Evolutionary conservation across 495 filamentous ascomycete genomes (phyloP), one percentile per base, ranked within the genome.

Genomic region (Bombardia bombarda): DNA sequence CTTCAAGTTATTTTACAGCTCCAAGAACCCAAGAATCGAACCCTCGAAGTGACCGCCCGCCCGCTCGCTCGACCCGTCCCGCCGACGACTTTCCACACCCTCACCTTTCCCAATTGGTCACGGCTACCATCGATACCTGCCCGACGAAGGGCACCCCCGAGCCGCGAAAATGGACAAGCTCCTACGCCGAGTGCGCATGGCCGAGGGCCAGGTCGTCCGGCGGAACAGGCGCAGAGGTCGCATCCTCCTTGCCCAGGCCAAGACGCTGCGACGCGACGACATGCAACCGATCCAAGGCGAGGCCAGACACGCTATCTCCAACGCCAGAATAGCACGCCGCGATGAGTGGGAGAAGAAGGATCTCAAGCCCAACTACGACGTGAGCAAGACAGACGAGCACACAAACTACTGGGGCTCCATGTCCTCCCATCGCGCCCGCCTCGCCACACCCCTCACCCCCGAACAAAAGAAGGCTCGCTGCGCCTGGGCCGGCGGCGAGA

Each of bases 301-400:
- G 26, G 57, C 52, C 4, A 31, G 37, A 0, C 1, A 25, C 0
- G 59, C 66, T 14, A 25, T 70, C 4, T 2, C 22, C 6, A 17
- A 18, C 0, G 65, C 66, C 35, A 58, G 64, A 40, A 42, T 60
- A 43, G 51, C 56, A 36, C 56, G 68, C 10, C 53, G 51, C 26
- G 83, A 92, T 56, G 86, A 94, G 57, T 90, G 80, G 72, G 60
- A 82, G 42, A 60, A 87, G 44, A 88, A 89, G 2, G 74, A 81
- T 3, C 55, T 95, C 33, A 84, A 86, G 1, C 88, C 88, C 0
- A 75, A 77, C 48, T 72, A 80, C 43, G 81, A 92, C 65, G 62
- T 76, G 25, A 76, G 80, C 28, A 53, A 38, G 32, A 3, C 80
- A 40, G 58, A 70, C 45, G 45, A 69, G 32, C 49, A 40, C 42